Evolutionary conservation across 2,329 filamentous ascomycete species (phyloP).

Genomic region (Xylariaceae sp.): DNA sequence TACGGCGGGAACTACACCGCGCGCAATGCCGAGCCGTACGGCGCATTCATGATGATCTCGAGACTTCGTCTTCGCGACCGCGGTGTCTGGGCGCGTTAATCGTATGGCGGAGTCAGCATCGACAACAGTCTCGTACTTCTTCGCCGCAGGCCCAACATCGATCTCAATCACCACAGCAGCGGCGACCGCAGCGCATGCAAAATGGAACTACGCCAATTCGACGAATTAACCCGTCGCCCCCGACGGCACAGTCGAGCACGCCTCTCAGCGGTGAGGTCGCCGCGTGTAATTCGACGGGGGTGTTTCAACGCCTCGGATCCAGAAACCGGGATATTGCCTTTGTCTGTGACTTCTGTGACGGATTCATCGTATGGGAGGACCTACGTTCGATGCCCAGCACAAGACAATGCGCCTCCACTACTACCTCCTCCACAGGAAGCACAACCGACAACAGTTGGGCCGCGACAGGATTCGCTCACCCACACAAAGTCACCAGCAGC

Average conservation of each 20-base stretch:
- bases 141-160: conserved; percentile 8
- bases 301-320: conserved; percentile 51
- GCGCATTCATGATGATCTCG: conserved; percentile 47
- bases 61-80: conserved; percentile 35
- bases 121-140: conserved; percentile 16
- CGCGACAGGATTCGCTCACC: conserved; percentile 38
- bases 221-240: not conserved
- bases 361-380: conserved; percentile 54
- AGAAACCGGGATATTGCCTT: conserved; percentile 46
- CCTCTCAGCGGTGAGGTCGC: conserved; percentile 36
- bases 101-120: conserved; percentile 45
- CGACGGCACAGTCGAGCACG: conserved; percentile 7
- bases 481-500: not conserved
- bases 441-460: conserved; percentile 46
- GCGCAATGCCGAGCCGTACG: conserved; percentile 53
- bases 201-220: conserved; percentile 2
- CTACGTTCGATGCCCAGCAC: conserved; percentile 47
- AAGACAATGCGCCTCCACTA: conserved; percentile 27
- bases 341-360: conserved; percentile 57
- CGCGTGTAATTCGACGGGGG: conserved; percentile 48
- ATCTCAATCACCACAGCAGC: conserved; percentile 5
- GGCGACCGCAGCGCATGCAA: conserved; percentile 1
- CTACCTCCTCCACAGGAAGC: conserved; percentile 17
- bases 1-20: conserved; percentile 49
- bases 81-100: conserved; percentile 54